Conservation (phyloP, 257 asterid species). For the Gynochthodes officinalis region DNA sequence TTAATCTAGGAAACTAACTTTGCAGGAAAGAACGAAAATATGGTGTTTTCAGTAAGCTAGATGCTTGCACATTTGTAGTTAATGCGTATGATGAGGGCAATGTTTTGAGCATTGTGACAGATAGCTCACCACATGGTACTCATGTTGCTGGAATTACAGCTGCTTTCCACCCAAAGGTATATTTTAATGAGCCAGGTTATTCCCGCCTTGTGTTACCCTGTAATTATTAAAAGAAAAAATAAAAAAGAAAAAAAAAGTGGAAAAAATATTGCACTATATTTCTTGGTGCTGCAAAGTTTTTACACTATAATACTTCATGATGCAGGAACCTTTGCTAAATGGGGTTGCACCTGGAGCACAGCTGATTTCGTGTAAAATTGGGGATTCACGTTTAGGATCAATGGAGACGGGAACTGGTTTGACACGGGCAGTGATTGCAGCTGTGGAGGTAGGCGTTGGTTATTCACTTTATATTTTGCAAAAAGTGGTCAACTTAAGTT, state of each 20-base stretch:
- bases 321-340: constrained; percentile 87
- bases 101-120: constrained; percentile 90
- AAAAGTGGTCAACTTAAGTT: neutral
- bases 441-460: constrained; percentile 67
- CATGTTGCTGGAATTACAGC: constrained; percentile 98
- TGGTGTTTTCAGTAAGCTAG: constrained; percentile 86
- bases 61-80: constrained; percentile 80
- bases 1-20: constrained; percentile 4
- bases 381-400: constrained; percentile 94
- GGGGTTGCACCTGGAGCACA: constrained; percentile 99
- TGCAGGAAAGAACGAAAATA: constrained; percentile 84
- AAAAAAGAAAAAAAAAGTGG: neutral
- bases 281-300: neutral
- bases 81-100: constrained; percentile 78
- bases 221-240: neutral
- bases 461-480: neutral
- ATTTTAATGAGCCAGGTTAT: neutral
- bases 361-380: constrained; percentile 90
- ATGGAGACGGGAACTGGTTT: constrained; percentile 99
- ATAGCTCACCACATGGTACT: constrained; percentile 94
- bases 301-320: constrained; percentile 9
- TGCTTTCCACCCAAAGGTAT: constrained; percentile 84
- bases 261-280: neutral
- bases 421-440: constrained; percentile 91
- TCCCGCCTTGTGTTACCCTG: neutral